These are phyloP conservation scores for Lactarius hatsudake DNA, from an alignment of 768 basidiomycete species.

Conservation along the genomic window DNA sequence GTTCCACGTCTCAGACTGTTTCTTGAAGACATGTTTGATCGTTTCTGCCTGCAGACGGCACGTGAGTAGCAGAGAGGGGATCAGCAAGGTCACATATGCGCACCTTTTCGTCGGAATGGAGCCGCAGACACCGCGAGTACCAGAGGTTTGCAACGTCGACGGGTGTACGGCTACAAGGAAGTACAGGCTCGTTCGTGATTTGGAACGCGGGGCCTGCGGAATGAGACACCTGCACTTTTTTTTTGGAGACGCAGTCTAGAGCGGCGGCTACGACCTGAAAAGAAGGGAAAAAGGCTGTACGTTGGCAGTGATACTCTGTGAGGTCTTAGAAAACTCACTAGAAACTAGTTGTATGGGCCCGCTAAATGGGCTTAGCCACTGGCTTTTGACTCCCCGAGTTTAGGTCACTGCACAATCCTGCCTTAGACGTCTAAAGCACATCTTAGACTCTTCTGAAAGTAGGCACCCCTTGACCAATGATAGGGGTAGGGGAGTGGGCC, in stretches of 20 bases:
- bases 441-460: too few relatives aligned
- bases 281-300: background rate
- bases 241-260: slow-evolving; percentile 39
- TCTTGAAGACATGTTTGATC: slow-evolving; percentile 85
- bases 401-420: too few relatives aligned
- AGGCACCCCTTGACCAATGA: too few relatives aligned
- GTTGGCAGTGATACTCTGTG: background rate
- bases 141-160: slow-evolving; percentile 48
- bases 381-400: too few relatives aligned
- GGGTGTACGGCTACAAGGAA: slow-evolving; percentile 57
- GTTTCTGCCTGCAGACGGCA: slow-evolving; percentile 58
- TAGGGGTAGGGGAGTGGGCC: too few relatives aligned
- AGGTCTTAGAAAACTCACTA: too few relatives aligned
- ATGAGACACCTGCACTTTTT: slow-evolving; percentile 58
- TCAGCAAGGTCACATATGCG: slow-evolving; percentile 7
- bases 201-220: slow-evolving; percentile 63
- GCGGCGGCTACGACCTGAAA: background rate
- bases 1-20: slow-evolving; percentile 66
- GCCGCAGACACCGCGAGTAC: too few relatives aligned
- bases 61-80: background rate
- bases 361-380: too few relatives aligned
- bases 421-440: too few relatives aligned
- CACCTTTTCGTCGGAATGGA: slow-evolving; percentile 65
- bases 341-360: too few relatives aligned
- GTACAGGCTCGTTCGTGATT: slow-evolving; percentile 65